These are phyloP conservation scores for Fraxinus anomala DNA, from an alignment of 257 asterid species.

Conservation along the genomic window DNA sequence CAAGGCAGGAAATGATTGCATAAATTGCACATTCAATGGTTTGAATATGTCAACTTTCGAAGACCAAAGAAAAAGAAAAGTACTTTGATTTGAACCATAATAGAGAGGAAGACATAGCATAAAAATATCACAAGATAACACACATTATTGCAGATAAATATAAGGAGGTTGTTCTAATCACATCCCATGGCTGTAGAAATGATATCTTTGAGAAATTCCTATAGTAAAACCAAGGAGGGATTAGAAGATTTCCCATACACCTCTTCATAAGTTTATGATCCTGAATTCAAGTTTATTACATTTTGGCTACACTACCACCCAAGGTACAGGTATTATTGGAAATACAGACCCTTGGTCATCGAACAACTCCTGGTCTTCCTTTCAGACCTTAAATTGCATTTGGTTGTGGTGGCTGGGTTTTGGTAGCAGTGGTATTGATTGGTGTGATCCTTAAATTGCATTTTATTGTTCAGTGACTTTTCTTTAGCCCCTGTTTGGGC, in stretches of 20 bases:
- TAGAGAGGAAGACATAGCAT: background rate
- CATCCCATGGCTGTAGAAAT: background rate
- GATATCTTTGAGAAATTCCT: background rate
- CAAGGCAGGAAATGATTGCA: background rate
- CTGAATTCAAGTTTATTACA: background rate
- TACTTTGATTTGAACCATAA: background rate
- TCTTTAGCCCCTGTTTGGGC: too few relatives aligned
- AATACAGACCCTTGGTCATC: background rate
- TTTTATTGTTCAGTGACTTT: too few relatives aligned
- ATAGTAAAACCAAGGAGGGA: background rate
- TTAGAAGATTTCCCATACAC: background rate
- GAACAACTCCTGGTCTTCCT: background rate
- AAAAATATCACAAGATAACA: background rate
- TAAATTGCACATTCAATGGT: background rate
- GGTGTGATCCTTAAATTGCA: background rate
- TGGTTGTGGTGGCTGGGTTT: too few relatives aligned
- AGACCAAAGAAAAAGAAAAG: background rate
- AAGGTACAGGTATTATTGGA: background rate
- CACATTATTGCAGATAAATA: background rate
- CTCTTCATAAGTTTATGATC: background rate
- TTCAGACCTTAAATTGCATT: background rate
- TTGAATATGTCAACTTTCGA: background rate
- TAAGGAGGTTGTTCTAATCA: background rate
- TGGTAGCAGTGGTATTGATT: background rate
- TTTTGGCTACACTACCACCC: background rate